Percentiles rank a stretch among this genome's conserved stretches.
Conservation (phyloP, 2,329 filamentous ascomycete genomes). For the Aspergillus fijiensis region DNA sequence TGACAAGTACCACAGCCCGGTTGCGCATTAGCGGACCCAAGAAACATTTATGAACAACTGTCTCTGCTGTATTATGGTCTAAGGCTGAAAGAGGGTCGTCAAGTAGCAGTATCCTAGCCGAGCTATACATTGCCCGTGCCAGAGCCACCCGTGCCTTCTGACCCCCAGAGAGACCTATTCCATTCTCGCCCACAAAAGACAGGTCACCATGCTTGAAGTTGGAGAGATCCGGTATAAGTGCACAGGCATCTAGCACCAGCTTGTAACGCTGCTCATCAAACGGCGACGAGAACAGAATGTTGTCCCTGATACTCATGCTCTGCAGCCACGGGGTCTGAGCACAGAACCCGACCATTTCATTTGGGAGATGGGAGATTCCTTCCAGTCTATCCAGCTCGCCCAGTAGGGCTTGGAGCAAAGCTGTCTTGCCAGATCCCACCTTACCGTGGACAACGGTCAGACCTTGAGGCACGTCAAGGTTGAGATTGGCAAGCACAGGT, state of each 20-base stretch:
- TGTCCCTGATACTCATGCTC: slow-evolving; percentile 68
- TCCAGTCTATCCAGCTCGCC: slow-evolving; percentile 57
- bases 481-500: slow-evolving; percentile 56
- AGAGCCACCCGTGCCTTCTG: slow-evolving; percentile 61
- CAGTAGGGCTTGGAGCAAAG: slow-evolving; percentile 58
- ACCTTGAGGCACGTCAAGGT: slow-evolving; percentile 55
- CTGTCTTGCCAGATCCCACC: slow-evolving; percentile 64
- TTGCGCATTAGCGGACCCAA: slow-evolving; percentile 54
- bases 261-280: slow-evolving; percentile 70
- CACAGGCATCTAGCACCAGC: slow-evolving; percentile 66
- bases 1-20: slow-evolving; percentile 60
- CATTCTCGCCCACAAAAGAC: slow-evolving; percentile 62
- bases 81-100: slow-evolving; percentile 62
- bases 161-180: slow-evolving; percentile 60
- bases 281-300: slow-evolving; percentile 63
- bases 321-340: slow-evolving; percentile 67
- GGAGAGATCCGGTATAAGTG: slow-evolving; percentile 60
- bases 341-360: slow-evolving; percentile 62
- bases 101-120: slow-evolving; percentile 54
- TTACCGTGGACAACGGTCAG: slow-evolving; percentile 63
- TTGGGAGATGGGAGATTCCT: slow-evolving; percentile 54
- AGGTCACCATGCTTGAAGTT: slow-evolving; percentile 65
- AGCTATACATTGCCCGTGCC: slow-evolving; percentile 61
- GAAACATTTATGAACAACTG: slow-evolving; percentile 59
- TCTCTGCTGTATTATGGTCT: slow-evolving; percentile 64